Base-by-base conservation (phyloP, 495 filamentous ascomycete genomes). In the Xylaria castorea region DNA sequence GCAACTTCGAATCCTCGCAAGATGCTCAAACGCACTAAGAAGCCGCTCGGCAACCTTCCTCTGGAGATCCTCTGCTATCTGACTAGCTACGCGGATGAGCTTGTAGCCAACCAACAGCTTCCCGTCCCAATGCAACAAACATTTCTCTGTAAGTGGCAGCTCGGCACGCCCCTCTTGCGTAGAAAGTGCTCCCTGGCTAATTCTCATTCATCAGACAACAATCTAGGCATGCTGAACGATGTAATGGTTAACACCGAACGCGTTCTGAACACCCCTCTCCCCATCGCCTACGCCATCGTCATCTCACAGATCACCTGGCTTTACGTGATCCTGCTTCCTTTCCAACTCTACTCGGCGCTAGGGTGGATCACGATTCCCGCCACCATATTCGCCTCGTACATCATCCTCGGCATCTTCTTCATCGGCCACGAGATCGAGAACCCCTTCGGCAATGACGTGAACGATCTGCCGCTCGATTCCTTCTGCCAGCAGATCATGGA, bases 351-450 rank as follows among this genome's bases (percentile, higher is more conserved):
- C 74, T 72, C 79, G 1, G 74, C 80, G 3, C 85, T 95, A 0
- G 76, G 79, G 4, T 97, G 91, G 91, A 86, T 94, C 58, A 92
- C 93, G n/a, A 95, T 97, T 71, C 94, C 94, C 1, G 94, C 90
- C 22, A 93, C 93, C 18, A 85, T 97, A 30, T 88, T 87, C 72
- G 88, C 88, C 53, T 92, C 93, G 7, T 97, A 97, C 79, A 96
- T 97, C 73, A 95, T 97, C 78, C 87, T 97, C 71, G 94, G 92
- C n/a, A 90, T 97, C 70, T 90, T 93, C 51, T 90, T 93, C 77
- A 94, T 95, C 75, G 93, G 94, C 30, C 89, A 90, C 74, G 93
- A 97, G 81, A 92, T 97, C 74, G 94, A 97, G 79, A 94, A 97
- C 79, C 94, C 93, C 9, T 97, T 97, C 80, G 93, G 94, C 34